Percentiles rank a stretch among this genome's conserved stretches.
phyloP scores from a whole-genome alignment of 73 alveolate genomes.

The Uronychia setigera region DNA sequence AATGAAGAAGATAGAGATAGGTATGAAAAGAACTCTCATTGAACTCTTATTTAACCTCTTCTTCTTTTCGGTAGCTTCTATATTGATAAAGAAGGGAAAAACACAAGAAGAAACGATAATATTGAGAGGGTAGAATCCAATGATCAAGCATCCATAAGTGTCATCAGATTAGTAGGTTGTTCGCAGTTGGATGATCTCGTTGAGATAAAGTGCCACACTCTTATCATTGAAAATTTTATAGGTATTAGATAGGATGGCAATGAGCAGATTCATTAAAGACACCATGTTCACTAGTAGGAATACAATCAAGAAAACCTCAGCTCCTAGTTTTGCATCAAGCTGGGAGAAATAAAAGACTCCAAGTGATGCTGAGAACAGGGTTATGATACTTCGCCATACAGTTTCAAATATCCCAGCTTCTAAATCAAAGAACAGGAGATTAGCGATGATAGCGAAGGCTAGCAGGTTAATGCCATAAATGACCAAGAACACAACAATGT shows the following conservation, averaged over 20 bases:
- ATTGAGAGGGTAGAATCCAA: neutral
- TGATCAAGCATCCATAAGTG: neutral
- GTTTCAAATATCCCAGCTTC: neutral
- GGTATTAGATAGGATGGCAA: neutral
- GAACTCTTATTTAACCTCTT: neutral
- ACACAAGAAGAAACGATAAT: neutral
- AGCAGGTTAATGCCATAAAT: neutral
- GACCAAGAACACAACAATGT: neutral
- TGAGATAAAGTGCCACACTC: slow-evolving; percentile 7
- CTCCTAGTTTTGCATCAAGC: neutral
- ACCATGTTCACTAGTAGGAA: slow-evolving; percentile 7
- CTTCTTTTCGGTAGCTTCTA: neutral
- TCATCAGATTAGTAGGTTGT: neutral
- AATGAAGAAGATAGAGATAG: neutral
- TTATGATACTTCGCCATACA: neutral
- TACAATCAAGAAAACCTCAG: neutral
- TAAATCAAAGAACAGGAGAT: neutral
- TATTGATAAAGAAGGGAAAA: neutral
- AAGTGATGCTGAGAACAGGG: slow-evolving; percentile 13
- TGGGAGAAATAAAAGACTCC: slow-evolving; percentile 1
- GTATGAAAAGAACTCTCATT: neutral
- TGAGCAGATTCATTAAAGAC: neutral
- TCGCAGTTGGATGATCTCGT: slow-evolving; percentile 7
- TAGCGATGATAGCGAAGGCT: slow-evolving; percentile 8
- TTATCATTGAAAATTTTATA: neutral